Evolutionary conservation across 257 asterid species (phyloP), one percentile per base, ranked within the genome.

Genomic region (Capsicum baccatum): DNA sequence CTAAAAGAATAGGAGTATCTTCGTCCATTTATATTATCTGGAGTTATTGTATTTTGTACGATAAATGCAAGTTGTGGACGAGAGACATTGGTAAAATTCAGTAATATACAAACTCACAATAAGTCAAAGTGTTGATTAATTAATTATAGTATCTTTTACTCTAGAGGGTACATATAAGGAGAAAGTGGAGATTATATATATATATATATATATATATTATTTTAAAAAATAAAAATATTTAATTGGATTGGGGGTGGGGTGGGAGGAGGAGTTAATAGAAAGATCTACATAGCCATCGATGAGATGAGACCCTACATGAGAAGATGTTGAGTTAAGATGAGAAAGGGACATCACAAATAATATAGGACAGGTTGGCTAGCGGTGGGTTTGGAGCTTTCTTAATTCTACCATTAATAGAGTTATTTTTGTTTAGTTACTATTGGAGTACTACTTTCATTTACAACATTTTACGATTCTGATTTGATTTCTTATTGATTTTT

Each of bases 351-450:
- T 86, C 71, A 85, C 94, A 87, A 87, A 76, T 82, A 71, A 83
- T 83, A 79, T 83, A 79, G 85, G 92, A 93, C 94, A 92, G 92
- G 90, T 90, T 91, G 95, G 92, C 92, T 86, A 89, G 97, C 95
- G 93, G 94, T 94, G 97, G 88, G 69, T 92, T 92, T 92, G 97
- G 94, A 90, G 88, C 86, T 86, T 88, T 87, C 91, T 89, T 92
- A 84, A 90, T 87, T 85, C 86, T 87, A 83, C 90, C 79, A 83
- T 90, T 12, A 85, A 83, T 11, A 84, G 79, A 89, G 37, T 74
- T 87, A 26, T 54, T 68, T 58, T 48, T 21, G 10, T 66, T 17
- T 47, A 44, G 44, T 21, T 21, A 70, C 11, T 44, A 44, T 44
- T 44, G 48, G 48, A 26, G 44, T 3, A 50, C 2, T 50, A 50